Percentiles rank a stretch among this genome's conserved stretches.
Conservation (phyloP, 495 filamentous ascomycete species). For the Aspergillus diversus region DNA sequence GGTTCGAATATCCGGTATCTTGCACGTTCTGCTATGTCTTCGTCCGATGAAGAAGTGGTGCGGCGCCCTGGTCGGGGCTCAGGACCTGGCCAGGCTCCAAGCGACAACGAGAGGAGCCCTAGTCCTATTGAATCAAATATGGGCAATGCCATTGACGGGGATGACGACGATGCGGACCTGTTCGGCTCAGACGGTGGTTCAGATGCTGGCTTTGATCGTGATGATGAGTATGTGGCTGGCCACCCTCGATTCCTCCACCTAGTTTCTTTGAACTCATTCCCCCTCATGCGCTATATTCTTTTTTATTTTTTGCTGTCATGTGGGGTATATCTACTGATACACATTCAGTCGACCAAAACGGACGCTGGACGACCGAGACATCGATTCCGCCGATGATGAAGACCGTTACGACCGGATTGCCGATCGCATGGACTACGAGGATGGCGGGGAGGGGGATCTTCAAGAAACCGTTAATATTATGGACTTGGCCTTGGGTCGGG, state of each 20-base stretch:
- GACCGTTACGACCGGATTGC: conserved; percentile 55
- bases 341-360: conserved; percentile 51
- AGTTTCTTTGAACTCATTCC: background rate
- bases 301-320: conserved; percentile 5
- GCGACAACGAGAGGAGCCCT: conserved; percentile 33
- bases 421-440: conserved; percentile 54
- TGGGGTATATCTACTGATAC: conserved; percentile 27
- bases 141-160: conserved; percentile 50
- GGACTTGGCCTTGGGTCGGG: conserved; percentile 63
- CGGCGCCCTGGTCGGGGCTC: conserved; percentile 43
- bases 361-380: conserved; percentile 70
- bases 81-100: conserved; percentile 31
- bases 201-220: conserved; percentile 45
- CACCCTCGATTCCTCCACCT: background rate
- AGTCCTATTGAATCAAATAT: conserved; percentile 31
- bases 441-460: conserved; percentile 47
- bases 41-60: conserved; percentile 47
- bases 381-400: conserved; percentile 80
- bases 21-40: conserved; percentile 37
- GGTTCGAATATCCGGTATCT: background rate
- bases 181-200: conserved; percentile 61
- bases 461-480: conserved; percentile 58
- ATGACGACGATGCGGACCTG: conserved; percentile 63
- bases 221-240: conserved; percentile 38
- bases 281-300: conserved; percentile 13